A percentile compares a stretch with the other conserved stretches of the same genome.
phyloP scores from a whole-genome alignment of 2,329 filamentous ascomycete genomes.

The Pseudonectria buxi region DNA sequence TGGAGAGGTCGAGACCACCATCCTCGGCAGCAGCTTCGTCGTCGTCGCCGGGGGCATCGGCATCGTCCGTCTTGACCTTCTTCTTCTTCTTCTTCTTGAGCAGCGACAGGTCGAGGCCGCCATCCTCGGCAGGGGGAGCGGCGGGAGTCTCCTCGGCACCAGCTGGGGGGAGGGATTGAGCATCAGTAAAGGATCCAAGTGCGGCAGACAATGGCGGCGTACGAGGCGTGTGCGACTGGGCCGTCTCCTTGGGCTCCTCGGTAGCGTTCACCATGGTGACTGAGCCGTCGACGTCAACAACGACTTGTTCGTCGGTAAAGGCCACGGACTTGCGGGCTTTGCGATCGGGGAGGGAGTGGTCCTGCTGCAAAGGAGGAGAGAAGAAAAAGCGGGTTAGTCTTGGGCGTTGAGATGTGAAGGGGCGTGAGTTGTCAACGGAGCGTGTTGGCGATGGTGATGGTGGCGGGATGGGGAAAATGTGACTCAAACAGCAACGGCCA shows the following conservation, averaged over 20 bases:
- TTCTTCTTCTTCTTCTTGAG: conserved; percentile 82
- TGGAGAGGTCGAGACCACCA: conserved; percentile 46
- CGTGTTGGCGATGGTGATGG: conserved; percentile 8
- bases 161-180: conserved; percentile 30
- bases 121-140: conserved; percentile 42
- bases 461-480: conserved; percentile 22
- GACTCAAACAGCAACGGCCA: conserved; percentile 18
- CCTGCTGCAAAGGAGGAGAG: conserved; percentile 15
- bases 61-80: conserved; percentile 36
- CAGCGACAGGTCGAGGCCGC: conserved; percentile 52
- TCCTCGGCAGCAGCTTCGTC: conserved; percentile 38
- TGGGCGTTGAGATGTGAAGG: conserved; percentile 3
- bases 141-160: conserved; percentile 33
- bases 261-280: conserved; percentile 69
- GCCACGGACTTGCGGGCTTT: conserved; percentile 89
- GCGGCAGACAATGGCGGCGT: conserved; percentile 53
- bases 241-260: conserved; percentile 72
- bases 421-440: conserved; percentile 6
- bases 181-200: conserved; percentile 49
- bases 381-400: conserved; percentile 12
- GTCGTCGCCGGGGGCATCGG: conserved; percentile 43
- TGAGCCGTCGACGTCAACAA: conserved; percentile 85
- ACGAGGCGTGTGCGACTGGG: conserved; percentile 70
- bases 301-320: conserved; percentile 79
- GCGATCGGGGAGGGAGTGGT: conserved; percentile 38